Base-by-base conservation (phyloP, 768 basidiomycete species). In the Lentinula sp. region DNA sequence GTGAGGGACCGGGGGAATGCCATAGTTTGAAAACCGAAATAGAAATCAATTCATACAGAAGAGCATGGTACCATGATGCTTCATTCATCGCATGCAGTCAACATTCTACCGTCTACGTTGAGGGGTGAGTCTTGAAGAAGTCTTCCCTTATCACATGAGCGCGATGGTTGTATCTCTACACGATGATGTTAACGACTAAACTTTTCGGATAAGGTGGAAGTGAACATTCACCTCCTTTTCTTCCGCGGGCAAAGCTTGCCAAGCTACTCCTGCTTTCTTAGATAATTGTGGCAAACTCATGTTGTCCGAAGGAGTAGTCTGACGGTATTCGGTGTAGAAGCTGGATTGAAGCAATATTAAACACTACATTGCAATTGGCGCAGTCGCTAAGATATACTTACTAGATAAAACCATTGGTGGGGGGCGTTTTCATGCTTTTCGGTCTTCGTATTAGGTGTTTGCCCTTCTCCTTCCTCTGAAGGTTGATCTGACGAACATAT, bases 401-500 rank as follows among this genome's bases (percentile, higher is more conserved):
- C 74, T 57, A 52, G 37, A 75, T 20, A 36, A 65, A 75, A 6
- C 75, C 28, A 1, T 64, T 42, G 4, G 12, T 1, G 12, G 68
- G 63, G 3, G 36, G 46, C n/a, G 1, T 2, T n/a, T 63, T 61
- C 1, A 10, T 39, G 8, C 39, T 41, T 23, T 58, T 56, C 9
- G 57, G 63, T 28, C 43, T 64, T 49, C 35, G 60, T 43, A 63
- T 32, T 63, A 20, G 60, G 2, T 7, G 20, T 60, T 71, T 73
- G 0, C 74, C 74, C 48, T 65, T 65, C 4, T 57, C 59, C 43
- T 63, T 64, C 6, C 74, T 72, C 10, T 69, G 66, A 15, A 67
- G 68, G 57, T 79, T 79, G 58, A 79, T 66, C 23, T 66, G 63
- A 28, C 52, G 69, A 6, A 77, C 32, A 3, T 72, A 61, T 2